Conservation (phyloP, 1,284 basidiomycete genomes). For the Apiotrichum siamense region DNA sequence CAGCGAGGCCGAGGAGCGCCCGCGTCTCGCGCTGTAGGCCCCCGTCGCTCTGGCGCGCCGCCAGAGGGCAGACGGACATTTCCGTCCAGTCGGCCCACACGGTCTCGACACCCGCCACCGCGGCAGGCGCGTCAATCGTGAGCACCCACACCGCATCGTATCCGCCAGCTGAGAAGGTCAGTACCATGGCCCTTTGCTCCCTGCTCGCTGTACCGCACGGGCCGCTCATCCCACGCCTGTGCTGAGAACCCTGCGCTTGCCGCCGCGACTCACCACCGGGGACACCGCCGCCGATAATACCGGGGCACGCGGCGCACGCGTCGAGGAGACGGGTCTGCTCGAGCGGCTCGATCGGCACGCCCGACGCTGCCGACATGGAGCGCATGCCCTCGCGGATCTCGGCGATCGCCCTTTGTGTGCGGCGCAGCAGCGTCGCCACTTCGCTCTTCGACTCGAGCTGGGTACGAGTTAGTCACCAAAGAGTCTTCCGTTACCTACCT, state of each 20-base stretch:
- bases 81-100: conserved; percentile 69
- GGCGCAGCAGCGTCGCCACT: conserved; percentile 1
- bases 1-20: background rate
- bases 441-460: background rate
- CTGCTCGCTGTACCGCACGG: too few relatives aligned
- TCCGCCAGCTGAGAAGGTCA: conserved; percentile 66
- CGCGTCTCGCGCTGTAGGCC: conserved; percentile 62
- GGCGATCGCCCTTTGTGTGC: conserved; percentile 47
- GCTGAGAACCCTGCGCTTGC: too few relatives aligned
- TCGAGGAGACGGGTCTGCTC: conserved; percentile 86
- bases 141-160: conserved; percentile 96
- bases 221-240: too few relatives aligned
- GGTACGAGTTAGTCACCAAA: background rate
- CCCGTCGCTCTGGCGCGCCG: conserved; percentile 67
- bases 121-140: conserved; percentile 55
- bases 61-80: conserved; percentile 72
- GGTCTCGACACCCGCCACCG: conserved; percentile 55
- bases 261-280: conserved; percentile 63
- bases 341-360: conserved; percentile 83
- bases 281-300: conserved; percentile 89
- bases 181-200: background rate
- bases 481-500: conserved; percentile 24
- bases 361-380: conserved; percentile 71
- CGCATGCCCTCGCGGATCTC: conserved; percentile 76
- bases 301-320: conserved; percentile 65